These are phyloP conservation scores for Ganoderma multipileum DNA, from an alignment of 1,284 basidiomycete species.

Conservation along the genomic window DNA sequence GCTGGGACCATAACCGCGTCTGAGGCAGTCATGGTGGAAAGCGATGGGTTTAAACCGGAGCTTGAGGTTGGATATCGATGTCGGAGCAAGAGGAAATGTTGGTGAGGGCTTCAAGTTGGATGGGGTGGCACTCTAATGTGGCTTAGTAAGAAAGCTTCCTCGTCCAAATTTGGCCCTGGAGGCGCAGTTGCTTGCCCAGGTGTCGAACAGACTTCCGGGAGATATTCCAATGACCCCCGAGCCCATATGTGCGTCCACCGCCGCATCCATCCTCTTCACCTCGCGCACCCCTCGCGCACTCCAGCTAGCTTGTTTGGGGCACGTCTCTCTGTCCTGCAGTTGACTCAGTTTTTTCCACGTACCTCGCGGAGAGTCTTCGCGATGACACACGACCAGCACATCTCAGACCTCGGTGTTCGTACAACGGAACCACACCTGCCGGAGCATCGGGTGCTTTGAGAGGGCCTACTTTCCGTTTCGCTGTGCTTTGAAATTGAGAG, in stretches of 20 bases:
- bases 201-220: background rate
- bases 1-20: background rate
- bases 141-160: no score
- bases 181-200: no score
- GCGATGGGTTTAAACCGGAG: background rate
- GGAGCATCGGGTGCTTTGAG: no score
- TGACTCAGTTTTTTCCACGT: background rate
- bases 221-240: background rate
- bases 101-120: no score
- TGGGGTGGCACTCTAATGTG: no score
- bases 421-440: background rate
- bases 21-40: background rate
- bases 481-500: no score
- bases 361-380: background rate
- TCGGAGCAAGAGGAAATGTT: background rate
- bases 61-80: background rate
- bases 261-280: background rate
- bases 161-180: no score
- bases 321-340: background rate
- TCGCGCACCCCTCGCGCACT: background rate
- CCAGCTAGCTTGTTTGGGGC: background rate
- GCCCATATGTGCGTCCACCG: background rate
- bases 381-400: background rate
- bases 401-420: background rate
- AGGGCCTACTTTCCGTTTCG: no score